Conservation (phyloP, 192 early-diverging fungal genomes). For the Rhizophagus clarus region DNA sequence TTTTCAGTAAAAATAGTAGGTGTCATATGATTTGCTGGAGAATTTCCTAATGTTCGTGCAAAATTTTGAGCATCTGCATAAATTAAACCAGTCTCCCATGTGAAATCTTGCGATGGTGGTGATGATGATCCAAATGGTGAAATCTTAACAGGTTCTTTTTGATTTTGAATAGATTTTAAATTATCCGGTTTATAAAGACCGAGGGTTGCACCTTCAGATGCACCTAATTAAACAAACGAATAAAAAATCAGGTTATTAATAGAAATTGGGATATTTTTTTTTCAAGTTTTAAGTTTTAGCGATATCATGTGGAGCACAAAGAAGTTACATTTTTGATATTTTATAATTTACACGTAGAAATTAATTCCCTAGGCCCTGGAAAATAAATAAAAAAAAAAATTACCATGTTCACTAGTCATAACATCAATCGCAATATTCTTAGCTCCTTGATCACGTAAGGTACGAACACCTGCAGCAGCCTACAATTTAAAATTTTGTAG, state of each 20-base stretch:
- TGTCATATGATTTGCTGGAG: constrained; percentile 89
- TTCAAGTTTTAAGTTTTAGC: too few species aligned
- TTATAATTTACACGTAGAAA: too few species aligned
- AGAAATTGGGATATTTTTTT: too few species aligned
- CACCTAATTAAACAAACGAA: constrained; percentile 36
- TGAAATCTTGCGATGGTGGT: constrained; percentile 19
- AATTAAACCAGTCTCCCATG: constrained; percentile 63
- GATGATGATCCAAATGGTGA: constrained; percentile 28
- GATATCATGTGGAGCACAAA: too few species aligned
- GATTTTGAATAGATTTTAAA: constrained; percentile 58
- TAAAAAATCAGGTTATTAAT: too few species aligned
- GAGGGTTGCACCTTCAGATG: constrained; percentile 77
- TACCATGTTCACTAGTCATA: constrained; percentile 55
- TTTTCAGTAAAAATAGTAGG: constrained; percentile 77
- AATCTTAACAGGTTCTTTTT: constrained; percentile 27
- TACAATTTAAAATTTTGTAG: constrained; percentile 12
- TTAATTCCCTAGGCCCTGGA: too few species aligned
- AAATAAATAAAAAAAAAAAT: not conserved
- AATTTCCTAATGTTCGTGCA: constrained; percentile 82
- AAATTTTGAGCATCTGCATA: constrained; percentile 79
- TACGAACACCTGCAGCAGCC: constrained; percentile 65
- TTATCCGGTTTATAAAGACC: constrained; percentile 69
- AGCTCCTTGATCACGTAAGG: constrained; percentile 59
- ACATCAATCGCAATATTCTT: constrained; percentile 58
- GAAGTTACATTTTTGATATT: too few species aligned